Conservation (phyloP, 352 stramenopile species). For the Phytophthora tentaculata region DNA sequence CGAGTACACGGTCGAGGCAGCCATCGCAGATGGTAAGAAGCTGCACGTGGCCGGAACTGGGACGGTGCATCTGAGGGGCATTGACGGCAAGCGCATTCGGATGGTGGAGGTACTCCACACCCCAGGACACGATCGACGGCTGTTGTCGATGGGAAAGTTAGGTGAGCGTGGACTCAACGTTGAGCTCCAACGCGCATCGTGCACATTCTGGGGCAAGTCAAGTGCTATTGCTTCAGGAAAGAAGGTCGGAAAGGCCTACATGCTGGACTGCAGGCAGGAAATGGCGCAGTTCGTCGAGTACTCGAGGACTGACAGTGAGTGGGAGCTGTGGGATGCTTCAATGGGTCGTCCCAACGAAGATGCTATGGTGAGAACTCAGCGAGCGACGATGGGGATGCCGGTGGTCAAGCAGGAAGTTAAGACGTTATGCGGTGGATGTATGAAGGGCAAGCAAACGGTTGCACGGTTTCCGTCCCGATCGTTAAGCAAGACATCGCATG, state of each 20-base stretch:
- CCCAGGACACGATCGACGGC: slow-evolving; percentile 14
- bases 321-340: slow-evolving; percentile 30
- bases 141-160: slow-evolving; percentile 26
- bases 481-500: slow-evolving; percentile 8
- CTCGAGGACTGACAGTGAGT: slow-evolving; percentile 6
- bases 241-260: slow-evolving; percentile 22
- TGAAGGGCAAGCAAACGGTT: slow-evolving; percentile 1
- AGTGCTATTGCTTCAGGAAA: slow-evolving; percentile 17
- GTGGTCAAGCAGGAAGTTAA: background rate
- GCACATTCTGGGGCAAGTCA: slow-evolving; percentile 10
- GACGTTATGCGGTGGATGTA: slow-evolving; percentile 23
- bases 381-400: slow-evolving; percentile 14
- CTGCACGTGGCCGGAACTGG: slow-evolving; percentile 4
- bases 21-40: slow-evolving; percentile 22
- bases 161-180: background rate
- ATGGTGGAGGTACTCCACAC: slow-evolving; percentile 26
- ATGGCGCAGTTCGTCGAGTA: slow-evolving; percentile 16
- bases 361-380: slow-evolving; percentile 8
- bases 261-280: slow-evolving; percentile 21
- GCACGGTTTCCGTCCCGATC: background rate
- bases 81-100: background rate
- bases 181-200: slow-evolving; percentile 3
- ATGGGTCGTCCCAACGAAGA: slow-evolving; percentile 20
- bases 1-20: slow-evolving; percentile 25
- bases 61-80: background rate